These are phyloP conservation scores for Lentinula aciculospora DNA, from an alignment of 768 basidiomycete species.

Conservation along the genomic window DNA sequence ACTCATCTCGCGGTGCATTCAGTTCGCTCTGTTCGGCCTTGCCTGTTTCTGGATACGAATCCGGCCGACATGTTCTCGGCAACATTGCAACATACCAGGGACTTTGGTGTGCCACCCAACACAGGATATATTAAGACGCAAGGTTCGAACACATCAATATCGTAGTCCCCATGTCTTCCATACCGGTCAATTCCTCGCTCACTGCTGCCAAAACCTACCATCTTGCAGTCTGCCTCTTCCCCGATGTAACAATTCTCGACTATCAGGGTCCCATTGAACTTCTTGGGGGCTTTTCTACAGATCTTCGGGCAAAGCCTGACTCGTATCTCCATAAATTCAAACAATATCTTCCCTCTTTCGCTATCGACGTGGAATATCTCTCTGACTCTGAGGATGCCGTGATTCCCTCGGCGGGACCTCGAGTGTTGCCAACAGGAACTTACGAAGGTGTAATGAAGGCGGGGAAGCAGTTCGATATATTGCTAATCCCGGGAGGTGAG, in stretches of 20 bases:
- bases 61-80: too few relatives aligned
- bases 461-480: conserved; percentile 22
- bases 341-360: conserved; percentile 8
- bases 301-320: conserved; percentile 9
- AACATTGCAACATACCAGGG: too few relatives aligned
- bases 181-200: background rate
- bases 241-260: conserved; percentile 22
- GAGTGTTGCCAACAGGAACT: conserved; percentile 14
- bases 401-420: conserved; percentile 14
- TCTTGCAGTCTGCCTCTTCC: conserved; percentile 27
- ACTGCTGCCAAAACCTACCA: background rate
- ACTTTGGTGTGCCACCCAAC: too few relatives aligned
- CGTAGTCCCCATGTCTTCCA: background rate
- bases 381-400: conserved; percentile 17
- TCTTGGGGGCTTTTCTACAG: conserved; percentile 15
- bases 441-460: conserved; percentile 16
- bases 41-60: too few relatives aligned
- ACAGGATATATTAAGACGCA: too few relatives aligned
- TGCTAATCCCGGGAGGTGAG: conserved; percentile 23
- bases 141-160: too few relatives aligned
- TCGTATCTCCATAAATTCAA: background rate
- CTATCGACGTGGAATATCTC: conserved; percentile 17
- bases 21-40: too few relatives aligned
- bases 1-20: too few relatives aligned
- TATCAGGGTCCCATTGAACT: conserved; percentile 27